Percentiles rank a stretch among this genome's conserved stretches.
phyloP scores from a whole-genome alignment of 2,329 filamentous ascomycete species.

The Cladosporium sp. region DNA sequence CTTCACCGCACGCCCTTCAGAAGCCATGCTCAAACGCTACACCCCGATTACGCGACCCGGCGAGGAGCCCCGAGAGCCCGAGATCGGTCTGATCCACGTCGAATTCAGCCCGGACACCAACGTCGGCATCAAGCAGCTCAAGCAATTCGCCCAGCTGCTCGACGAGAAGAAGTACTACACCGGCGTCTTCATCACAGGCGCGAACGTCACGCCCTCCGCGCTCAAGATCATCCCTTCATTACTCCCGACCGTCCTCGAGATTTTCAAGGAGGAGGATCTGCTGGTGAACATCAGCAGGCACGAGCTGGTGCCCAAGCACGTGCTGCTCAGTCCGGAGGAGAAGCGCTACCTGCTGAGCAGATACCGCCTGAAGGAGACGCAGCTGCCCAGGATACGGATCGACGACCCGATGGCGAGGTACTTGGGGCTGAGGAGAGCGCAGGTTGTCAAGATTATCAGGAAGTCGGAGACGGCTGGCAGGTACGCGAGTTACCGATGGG shows the following conservation, averaged over 20 bases:
- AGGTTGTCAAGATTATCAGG: conserved; percentile 97
- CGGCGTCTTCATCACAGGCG: conserved; percentile 82
- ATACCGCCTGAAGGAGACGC: conserved; percentile 95
- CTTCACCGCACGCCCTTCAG: conserved; percentile 80
- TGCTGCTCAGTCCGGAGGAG: conserved; percentile 83
- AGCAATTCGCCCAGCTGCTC: conserved; percentile 78
- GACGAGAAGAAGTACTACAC: conserved; percentile 75
- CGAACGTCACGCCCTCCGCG: conserved; percentile 75
- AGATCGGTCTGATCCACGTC: conserved; percentile 84
- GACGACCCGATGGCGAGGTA: conserved; percentile 92
- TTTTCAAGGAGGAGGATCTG: conserved; percentile 91
- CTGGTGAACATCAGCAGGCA: conserved; percentile 98
- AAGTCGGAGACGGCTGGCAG: conserved; percentile 91
- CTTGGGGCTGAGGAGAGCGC: conserved; percentile 78
- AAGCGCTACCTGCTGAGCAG: conserved; percentile 78
- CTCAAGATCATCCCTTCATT: conserved; percentile 79
- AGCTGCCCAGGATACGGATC: conserved; percentile 84
- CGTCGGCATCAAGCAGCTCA: conserved; percentile 88
- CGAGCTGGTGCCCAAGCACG: conserved; percentile 90
- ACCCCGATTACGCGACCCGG: conserved; percentile 60
- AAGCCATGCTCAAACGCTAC: conserved; percentile 78
- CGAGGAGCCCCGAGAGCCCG: conserved; percentile 50
- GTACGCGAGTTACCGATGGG: conserved; percentile 89
- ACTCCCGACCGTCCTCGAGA: conserved; percentile 76
- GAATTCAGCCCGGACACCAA: conserved; percentile 78